Conservation (phyloP, 2,329 filamentous ascomycete species). For the Aspergillus hiratsukae region DNA sequence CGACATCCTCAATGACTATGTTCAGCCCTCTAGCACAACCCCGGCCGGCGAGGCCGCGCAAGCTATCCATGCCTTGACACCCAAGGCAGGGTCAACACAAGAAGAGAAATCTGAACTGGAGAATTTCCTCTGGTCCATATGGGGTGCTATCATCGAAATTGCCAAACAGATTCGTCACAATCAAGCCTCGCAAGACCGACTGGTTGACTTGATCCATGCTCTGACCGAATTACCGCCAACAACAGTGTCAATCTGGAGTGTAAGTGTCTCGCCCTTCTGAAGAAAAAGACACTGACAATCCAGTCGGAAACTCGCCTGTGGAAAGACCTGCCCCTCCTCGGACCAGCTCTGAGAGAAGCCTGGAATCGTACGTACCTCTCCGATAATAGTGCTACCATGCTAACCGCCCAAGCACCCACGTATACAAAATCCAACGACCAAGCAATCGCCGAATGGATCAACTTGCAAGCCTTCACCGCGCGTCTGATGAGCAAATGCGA, state of each 20-base stretch:
- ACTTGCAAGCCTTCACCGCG: constrained; percentile 10
- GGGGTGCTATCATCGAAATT: constrained; percentile 2
- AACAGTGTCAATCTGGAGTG: constrained; percentile 7
- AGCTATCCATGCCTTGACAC: constrained; percentile 3
- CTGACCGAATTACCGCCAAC: constrained; percentile 4
- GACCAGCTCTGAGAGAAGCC: constrained; percentile 8
- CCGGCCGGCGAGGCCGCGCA: constrained; percentile 1
- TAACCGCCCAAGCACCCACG: not conserved
- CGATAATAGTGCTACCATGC: not conserved
- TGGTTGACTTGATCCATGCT: constrained; percentile 6
- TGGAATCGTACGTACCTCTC: constrained; percentile 5
- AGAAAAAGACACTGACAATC: not conserved
- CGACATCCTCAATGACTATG: constrained; percentile 1
- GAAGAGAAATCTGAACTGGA: not conserved
- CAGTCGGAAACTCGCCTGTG: constrained; percentile 3
- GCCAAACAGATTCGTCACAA: constrained; percentile 8
- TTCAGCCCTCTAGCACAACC: constrained; percentile 1
- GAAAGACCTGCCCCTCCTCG: constrained; percentile 9
- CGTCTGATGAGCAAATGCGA: constrained; percentile 4
- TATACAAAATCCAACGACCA: not conserved
- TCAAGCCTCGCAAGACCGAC: constrained; percentile 5
- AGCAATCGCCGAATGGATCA: constrained; percentile 5
- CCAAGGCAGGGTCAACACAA: not conserved
- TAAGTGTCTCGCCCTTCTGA: not conserved
- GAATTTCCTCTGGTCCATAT: constrained; percentile 7